Evolutionary conservation across 306 rosid species (phyloP).

Genomic region (Mimosa pudica): DNA sequence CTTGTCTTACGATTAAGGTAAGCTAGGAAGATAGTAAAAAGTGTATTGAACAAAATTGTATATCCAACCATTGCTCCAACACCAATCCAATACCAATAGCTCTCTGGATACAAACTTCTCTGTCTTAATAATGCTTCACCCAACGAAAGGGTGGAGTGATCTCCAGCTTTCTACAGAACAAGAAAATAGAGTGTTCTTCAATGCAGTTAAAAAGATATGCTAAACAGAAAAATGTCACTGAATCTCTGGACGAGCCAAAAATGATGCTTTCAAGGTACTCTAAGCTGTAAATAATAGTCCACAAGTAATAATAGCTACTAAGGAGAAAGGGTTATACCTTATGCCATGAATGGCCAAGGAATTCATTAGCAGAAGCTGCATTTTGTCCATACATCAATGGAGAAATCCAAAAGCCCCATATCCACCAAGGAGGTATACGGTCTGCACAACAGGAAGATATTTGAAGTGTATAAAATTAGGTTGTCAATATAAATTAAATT

Average conservation of each 20-base stretch:
- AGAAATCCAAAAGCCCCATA: constrained; percentile 99
- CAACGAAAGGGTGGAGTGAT: constrained; percentile 54
- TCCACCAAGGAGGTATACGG: constrained; percentile 89
- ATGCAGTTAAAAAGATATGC: not conserved
- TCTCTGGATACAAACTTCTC: constrained; percentile 70
- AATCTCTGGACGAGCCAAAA: not conserved
- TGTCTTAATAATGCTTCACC: constrained; percentile 73
- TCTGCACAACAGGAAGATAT: constrained; percentile 52
- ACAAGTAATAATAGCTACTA: constrained; percentile 9
- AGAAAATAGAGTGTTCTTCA: constrained; percentile 31
- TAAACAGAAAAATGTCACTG: constrained; percentile 15
- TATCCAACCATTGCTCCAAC: constrained; percentile 95
- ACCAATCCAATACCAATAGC: constrained; percentile 99
- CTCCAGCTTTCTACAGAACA: constrained; percentile 54
- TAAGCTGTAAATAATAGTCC: constrained; percentile 5
- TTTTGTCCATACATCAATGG: constrained; percentile 98
- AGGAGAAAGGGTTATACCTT: constrained; percentile 52
- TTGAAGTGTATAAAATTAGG: constrained; percentile 29
- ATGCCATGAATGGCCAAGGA: constrained; percentile 95
- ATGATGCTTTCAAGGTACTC: not conserved
- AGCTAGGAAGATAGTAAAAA: constrained; percentile 82
- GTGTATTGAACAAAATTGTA: constrained; percentile 74
- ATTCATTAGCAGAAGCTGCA: constrained; percentile 93
- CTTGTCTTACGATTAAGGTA: constrained; percentile 90
- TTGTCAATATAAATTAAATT: constrained; percentile 22